Evolutionary conservation across 2,329 filamentous ascomycete species (phyloP).

Genomic region (Arachnopeziza araneosa): DNA sequence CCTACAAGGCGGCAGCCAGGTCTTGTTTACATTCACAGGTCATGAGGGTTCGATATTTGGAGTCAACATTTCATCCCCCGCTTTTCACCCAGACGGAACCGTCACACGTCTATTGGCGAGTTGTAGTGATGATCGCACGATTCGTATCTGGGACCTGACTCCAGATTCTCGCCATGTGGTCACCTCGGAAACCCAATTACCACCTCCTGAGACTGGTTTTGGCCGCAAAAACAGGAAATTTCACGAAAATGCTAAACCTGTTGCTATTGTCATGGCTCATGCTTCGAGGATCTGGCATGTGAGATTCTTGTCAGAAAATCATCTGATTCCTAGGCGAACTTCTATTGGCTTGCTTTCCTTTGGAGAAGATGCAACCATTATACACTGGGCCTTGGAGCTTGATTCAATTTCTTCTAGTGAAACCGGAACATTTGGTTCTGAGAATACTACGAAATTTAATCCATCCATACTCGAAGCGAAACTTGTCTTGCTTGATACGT

Average conservation of each 20-base stretch:
- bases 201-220: constrained; percentile 54
- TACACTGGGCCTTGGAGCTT: constrained; percentile 52
- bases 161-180: neutral
- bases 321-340: constrained; percentile 6
- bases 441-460: neutral
- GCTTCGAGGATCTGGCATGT: constrained; percentile 86
- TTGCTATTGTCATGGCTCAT: constrained; percentile 80
- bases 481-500: constrained; percentile 18
- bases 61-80: constrained; percentile 65
- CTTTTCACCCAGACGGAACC: constrained; percentile 35
- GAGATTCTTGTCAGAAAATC: constrained; percentile 49
- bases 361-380: constrained; percentile 76
- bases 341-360: constrained; percentile 62
- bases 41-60: constrained; percentile 96
- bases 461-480: neutral
- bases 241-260: constrained; percentile 30
- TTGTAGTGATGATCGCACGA: constrained; percentile 90
- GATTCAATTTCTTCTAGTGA: neutral
- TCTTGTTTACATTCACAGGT: constrained; percentile 51
- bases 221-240: constrained; percentile 36
- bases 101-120: constrained; percentile 67
- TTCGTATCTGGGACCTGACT: constrained; percentile 77
- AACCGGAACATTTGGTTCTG: neutral
- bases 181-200: neutral
- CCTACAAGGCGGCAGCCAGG: constrained; percentile 31